Conservation (phyloP, 1,139 yeast species). For the Yamadazyma trypodendri region DNA sequence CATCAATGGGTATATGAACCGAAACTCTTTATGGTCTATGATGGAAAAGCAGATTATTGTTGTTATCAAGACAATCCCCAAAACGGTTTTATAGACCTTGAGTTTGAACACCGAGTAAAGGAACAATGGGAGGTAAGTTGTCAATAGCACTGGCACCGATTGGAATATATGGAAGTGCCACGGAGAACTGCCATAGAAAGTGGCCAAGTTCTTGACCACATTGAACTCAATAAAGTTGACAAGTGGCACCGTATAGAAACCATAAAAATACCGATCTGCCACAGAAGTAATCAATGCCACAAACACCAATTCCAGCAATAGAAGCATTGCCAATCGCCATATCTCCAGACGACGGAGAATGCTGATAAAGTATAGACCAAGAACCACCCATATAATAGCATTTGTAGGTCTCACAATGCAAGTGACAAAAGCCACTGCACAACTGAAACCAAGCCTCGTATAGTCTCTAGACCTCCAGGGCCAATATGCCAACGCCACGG, state of each 20-base stretch:
- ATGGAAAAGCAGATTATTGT: conserved; percentile 58
- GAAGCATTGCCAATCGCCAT: conserved; percentile 1
- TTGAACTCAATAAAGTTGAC: conserved; percentile 75
- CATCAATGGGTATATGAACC: conserved; percentile 85
- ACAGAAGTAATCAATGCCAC: conserved; percentile 14
- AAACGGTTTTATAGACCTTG: conserved; percentile 13
- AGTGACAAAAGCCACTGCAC: conserved; percentile 49
- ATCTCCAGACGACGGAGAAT: background rate
- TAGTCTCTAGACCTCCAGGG: conserved; percentile 47
- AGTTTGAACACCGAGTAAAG: conserved; percentile 18
- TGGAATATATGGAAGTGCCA: conserved; percentile 84
- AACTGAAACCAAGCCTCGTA: conserved; percentile 10
- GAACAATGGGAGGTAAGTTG: conserved; percentile 64
- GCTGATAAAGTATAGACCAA: conserved; percentile 40
- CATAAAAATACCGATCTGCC: conserved; percentile 65
- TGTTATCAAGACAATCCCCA: conserved; percentile 29
- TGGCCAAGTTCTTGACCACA: conserved; percentile 66
- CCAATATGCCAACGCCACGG: conserved; percentile 73
- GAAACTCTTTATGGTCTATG: conserved; percentile 82
- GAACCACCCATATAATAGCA: conserved; percentile 65
- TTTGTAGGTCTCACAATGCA: conserved; percentile 85
- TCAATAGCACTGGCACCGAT: conserved; percentile 73
- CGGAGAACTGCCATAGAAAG: conserved; percentile 83
- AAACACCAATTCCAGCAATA: conserved; percentile 8
- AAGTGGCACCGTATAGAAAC: conserved; percentile 58